These are phyloP conservation scores for Salvia splendens DNA, from an alignment of 257 asterid genomes.

Conservation along the genomic window DNA sequence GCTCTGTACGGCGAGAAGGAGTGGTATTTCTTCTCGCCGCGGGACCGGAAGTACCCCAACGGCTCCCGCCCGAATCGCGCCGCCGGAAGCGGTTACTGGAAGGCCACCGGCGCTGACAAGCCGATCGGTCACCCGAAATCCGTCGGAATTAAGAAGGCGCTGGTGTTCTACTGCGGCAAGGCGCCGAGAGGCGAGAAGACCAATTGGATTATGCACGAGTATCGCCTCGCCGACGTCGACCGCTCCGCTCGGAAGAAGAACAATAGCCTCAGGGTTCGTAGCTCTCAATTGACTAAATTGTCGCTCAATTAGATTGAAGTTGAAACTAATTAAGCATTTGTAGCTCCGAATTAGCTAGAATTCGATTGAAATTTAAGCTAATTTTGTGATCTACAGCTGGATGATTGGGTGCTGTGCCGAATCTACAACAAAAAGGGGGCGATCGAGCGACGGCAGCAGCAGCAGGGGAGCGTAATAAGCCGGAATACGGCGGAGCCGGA, in stretches of 20 bases:
- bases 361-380: no score
- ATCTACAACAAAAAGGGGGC: slow-evolving; percentile 86
- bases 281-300: background rate
- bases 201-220: slow-evolving; percentile 94
- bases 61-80: slow-evolving; percentile 91
- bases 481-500: slow-evolving; percentile 34
- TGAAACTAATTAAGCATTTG: no score
- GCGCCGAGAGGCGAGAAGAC: slow-evolving; percentile 84
- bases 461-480: slow-evolving; percentile 26
- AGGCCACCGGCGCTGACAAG: slow-evolving; percentile 92
- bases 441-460: slow-evolving; percentile 44
- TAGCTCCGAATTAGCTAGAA: no score
- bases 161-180: slow-evolving; percentile 86
- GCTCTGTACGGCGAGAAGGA: slow-evolving; percentile 88
- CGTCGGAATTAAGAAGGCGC: slow-evolving; percentile 75
- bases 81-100: slow-evolving; percentile 91
- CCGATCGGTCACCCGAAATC: slow-evolving; percentile 72
- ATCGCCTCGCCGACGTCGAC: slow-evolving; percentile 84
- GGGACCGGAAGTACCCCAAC: slow-evolving; percentile 90
- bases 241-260: slow-evolving; percentile 72
- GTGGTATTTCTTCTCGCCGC: slow-evolving; percentile 88
- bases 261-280: slow-evolving; percentile 68
- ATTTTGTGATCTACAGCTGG: slow-evolving; percentile 49
- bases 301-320: background rate
- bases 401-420: slow-evolving; percentile 94